phyloP scores from a whole-genome alignment of 2,329 filamentous ascomycete species.

The Fusarium coicis region DNA sequence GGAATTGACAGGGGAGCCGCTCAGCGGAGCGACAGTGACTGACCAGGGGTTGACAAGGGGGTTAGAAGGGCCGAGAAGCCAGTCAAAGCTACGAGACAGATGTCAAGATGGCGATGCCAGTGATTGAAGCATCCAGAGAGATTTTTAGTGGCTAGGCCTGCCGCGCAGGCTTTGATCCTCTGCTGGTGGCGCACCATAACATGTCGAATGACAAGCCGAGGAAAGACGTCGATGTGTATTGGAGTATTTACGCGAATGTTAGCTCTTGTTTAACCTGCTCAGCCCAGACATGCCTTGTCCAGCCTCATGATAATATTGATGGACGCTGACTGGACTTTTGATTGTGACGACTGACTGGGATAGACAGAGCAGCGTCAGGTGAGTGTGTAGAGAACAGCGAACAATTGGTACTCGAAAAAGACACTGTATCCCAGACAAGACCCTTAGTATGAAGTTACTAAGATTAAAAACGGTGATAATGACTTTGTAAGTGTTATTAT shows the following conservation, averaged over 20 bases:
- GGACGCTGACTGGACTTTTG: background rate
- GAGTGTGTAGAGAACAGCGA: background rate
- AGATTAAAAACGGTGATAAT: conserved; percentile 6
- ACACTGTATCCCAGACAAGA: background rate
- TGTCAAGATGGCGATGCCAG: conserved; percentile 24
- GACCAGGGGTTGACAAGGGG: conserved; percentile 23
- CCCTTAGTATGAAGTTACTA: background rate
- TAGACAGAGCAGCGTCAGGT: background rate
- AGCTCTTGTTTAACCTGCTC: background rate
- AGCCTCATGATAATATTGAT: background rate
- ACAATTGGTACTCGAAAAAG: background rate
- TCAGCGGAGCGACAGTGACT: conserved; percentile 22
- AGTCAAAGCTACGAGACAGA: conserved; percentile 37
- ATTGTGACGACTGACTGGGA: conserved; percentile 5
- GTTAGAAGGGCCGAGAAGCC: conserved; percentile 44
- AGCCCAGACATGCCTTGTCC: background rate
- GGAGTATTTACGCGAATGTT: background rate
- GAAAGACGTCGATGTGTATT: conserved; percentile 18
- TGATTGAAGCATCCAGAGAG: conserved; percentile 3
- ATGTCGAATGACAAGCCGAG: conserved; percentile 24
- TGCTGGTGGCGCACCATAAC: conserved; percentile 4
- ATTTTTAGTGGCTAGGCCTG: conserved; percentile 27
- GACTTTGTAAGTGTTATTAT: background rate
- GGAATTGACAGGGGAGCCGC: conserved; percentile 36
- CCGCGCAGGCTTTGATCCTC: conserved; percentile 19